Percentiles rank a stretch among this genome's conserved stretches.
Conservation (phyloP, 768 basidiomycete species). For the Leccinum subtestaceum region DNA sequence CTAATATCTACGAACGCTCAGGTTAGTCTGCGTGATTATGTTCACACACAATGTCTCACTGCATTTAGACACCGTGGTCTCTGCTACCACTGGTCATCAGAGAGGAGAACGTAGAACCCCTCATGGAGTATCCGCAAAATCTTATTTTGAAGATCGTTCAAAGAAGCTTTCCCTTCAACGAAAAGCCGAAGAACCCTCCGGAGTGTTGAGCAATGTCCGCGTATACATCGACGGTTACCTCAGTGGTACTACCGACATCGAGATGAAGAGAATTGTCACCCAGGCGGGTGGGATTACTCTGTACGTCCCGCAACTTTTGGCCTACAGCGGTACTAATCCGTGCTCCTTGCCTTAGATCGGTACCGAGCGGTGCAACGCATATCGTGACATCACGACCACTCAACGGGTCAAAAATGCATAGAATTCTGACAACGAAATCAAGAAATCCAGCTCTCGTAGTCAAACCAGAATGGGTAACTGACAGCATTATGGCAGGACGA, state of each 20-base stretch:
- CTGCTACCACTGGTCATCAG: conserved; percentile 69
- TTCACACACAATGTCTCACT: background rate
- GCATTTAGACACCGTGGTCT: conserved; percentile 54
- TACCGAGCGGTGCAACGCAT: conserved; percentile 68
- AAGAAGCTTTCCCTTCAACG: conserved; percentile 42
- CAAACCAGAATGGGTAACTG: conserved; percentile 71
- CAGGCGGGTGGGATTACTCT: conserved; percentile 62
- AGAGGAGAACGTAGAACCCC: conserved; percentile 44
- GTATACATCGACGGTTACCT: conserved; percentile 75
- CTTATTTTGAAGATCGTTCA: conserved; percentile 43
- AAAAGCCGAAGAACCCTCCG: conserved; percentile 11
- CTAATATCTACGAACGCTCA: conserved; percentile 57
- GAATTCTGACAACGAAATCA: conserved; percentile 50
- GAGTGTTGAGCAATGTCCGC: conserved; percentile 43
- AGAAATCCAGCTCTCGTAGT: conserved; percentile 58
- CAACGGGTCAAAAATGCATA: conserved; percentile 70
- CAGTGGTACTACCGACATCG: conserved; percentile 70
- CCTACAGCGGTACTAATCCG: background rate
- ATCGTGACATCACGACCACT: conserved; percentile 72
- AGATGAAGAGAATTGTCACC: conserved; percentile 69
- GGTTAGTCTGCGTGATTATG: conserved; percentile 39
- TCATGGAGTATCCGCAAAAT: conserved; percentile 27
- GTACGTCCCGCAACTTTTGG: conserved; percentile 40
- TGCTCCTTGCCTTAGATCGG: conserved; percentile 37
- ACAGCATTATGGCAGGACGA: conserved; percentile 61